Percentiles rank a stretch among this genome's conserved stretches.
phyloP scores from a whole-genome alignment of 129 eudicot species.

The Centrapalus pauciflorus region DNA sequence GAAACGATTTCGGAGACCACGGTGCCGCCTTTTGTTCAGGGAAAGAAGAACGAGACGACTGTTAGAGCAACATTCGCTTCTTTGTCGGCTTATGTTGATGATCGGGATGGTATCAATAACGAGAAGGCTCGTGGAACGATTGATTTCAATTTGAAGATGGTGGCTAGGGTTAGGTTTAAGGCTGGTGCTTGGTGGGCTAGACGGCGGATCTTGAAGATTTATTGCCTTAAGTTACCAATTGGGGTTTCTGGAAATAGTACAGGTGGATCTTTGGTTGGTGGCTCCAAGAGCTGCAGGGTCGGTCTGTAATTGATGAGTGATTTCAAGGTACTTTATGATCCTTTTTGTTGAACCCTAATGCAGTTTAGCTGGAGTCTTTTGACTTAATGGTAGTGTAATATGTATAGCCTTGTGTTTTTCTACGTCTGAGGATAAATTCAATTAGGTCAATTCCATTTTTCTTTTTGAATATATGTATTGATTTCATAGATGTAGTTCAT shows the following conservation, averaged over 20 bases:
- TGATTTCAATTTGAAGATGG: slow-evolving; percentile 45
- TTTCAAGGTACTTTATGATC: slow-evolving; percentile 20
- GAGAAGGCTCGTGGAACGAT: slow-evolving; percentile 47
- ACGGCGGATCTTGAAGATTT: slow-evolving; percentile 52
- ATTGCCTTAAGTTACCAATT: slow-evolving; percentile 45
- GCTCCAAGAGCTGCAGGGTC: slow-evolving; percentile 44
- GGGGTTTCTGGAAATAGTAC: slow-evolving; percentile 21
- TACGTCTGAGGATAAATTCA: not conserved
- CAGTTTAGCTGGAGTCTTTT: not conserved
- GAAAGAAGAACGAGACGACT: slow-evolving; percentile 40
- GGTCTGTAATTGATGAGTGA: slow-evolving; percentile 24
- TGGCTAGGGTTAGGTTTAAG: slow-evolving; percentile 57
- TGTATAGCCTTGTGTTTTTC: slow-evolving; percentile 5
- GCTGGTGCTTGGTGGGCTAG: slow-evolving; percentile 78
- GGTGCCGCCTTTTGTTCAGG: slow-evolving; percentile 63
- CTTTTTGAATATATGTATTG: slow-evolving; percentile 12
- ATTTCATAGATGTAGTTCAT: not conserved
- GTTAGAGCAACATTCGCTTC: slow-evolving; percentile 49
- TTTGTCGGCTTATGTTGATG: slow-evolving; percentile 30
- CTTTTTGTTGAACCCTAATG: not conserved
- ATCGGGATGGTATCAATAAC: slow-evolving; percentile 23
- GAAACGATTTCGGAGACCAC: slow-evolving; percentile 30
- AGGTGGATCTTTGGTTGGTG: slow-evolving; percentile 44
- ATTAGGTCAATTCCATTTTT: slow-evolving; percentile 8
- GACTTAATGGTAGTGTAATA: slow-evolving; percentile 4